Percentiles rank a stretch among this genome's conserved stretches.
phyloP scores from a whole-genome alignment of 1,284 basidiomycete species.

The Ustilago crameri region DNA sequence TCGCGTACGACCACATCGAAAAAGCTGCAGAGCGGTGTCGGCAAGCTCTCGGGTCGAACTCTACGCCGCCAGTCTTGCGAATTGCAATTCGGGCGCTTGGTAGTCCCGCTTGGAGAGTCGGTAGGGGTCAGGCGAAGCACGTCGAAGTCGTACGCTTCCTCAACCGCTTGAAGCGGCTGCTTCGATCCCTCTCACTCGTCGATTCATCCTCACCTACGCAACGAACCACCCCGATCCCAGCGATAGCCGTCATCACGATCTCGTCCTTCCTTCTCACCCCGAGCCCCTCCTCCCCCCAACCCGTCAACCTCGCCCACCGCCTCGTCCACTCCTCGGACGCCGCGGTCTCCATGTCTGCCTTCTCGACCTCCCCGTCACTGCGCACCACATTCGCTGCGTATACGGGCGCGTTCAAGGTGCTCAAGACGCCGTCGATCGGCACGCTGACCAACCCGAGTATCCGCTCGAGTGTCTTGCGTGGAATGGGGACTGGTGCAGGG shows the following conservation, averaged over 20 bases:
- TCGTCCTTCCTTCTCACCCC: slow-evolving; percentile 39
- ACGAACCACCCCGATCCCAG: slow-evolving; percentile 27
- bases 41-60: not conserved
- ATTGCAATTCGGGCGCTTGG: slow-evolving; percentile 56
- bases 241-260: slow-evolving; percentile 46
- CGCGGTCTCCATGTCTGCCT: slow-evolving; percentile 52
- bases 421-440: slow-evolving; percentile 56
- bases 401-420: slow-evolving; percentile 58
- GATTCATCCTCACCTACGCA: slow-evolving; percentile 4
- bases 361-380: slow-evolving; percentile 47
- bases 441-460: slow-evolving; percentile 55
- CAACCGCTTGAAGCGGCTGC: slow-evolving; percentile 43
- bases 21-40: slow-evolving; percentile 30
- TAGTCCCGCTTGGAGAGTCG: slow-evolving; percentile 46
- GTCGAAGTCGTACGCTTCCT: slow-evolving; percentile 52
- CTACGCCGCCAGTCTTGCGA: slow-evolving; percentile 50
- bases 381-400: slow-evolving; percentile 46
- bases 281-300: not conserved
- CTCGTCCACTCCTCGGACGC: slow-evolving; percentile 51
- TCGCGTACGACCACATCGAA: slow-evolving; percentile 37
- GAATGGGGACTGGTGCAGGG: slow-evolving; percentile 54
- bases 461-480: slow-evolving; percentile 55
- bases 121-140: slow-evolving; percentile 12
- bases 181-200: slow-evolving; percentile 49
- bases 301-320: slow-evolving; percentile 35